Base-by-base conservation (phyloP, 768 basidiomycete species). In the Termitomyces sp. region DNA sequence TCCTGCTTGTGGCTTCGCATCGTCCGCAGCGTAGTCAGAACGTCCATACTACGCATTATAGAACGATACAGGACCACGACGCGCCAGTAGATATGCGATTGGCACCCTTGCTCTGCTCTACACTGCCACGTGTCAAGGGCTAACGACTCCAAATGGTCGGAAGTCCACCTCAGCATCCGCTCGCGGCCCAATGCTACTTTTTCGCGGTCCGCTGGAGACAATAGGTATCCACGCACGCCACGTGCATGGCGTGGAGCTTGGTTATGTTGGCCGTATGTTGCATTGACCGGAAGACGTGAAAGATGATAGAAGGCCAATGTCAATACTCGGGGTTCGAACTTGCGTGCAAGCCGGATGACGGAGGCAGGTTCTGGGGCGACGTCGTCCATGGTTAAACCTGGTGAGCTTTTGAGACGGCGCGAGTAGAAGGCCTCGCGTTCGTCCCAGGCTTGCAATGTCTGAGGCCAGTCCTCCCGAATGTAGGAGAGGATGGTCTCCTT, bases 391-490 rank as follows among this genome's bases (percentile, higher is more conserved):
- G 55, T 63, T 9, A 34, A 38, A 5, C 41, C 51, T 21, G 60
- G 57, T 6, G 57, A 61, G 30, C 32, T 55, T 62, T 65, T 65
- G 10, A 65, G 56, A 35, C 64, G 62, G 28, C 62, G 60, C 51
- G 60, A 54, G 54, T 63, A 65, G 8, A 65, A 56, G 17, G 62
- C 60, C 54, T 65, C 64, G 42, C 64, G 60, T 47, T 65, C 64
- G 26, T 65, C 64, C 64, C 64, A 65, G 9, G 58, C 62, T 50
- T 65, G 64, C 11, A 65, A 62, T 15, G 57, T 61, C 14, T 53
- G 55, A 19, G 64, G 64, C 64, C 64, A 65, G 41, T 65, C 64
- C 37, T 65, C 64, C 22, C 60, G 60, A 34, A 65, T 63, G 56
- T 65, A 61, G 22, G 62, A 58, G 37, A 63, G 57, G 45, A 65